A percentile compares a stretch with the other conserved stretches of the same genome.
Conservation (phyloP, 805 yeast species). For the Phaffomyces opuntiae region DNA sequence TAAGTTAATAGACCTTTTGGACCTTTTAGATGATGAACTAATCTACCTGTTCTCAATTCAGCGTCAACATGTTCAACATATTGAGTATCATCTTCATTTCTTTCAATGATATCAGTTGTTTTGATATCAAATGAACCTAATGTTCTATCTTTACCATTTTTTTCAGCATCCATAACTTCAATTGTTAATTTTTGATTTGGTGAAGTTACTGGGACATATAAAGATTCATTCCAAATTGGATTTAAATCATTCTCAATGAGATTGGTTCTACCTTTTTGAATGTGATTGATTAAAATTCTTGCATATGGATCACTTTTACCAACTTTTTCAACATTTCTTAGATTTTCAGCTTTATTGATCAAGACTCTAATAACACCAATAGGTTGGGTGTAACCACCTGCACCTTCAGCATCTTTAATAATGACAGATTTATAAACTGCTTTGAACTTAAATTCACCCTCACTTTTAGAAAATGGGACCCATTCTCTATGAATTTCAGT, state of each 20-base stretch:
- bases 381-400: slow-evolving; percentile 87
- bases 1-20: slow-evolving; percentile 77
- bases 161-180: slow-evolving; percentile 91
- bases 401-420: slow-evolving; percentile 56
- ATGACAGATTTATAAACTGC: slow-evolving; percentile 86
- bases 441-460: slow-evolving; percentile 64
- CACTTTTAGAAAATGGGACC: slow-evolving; percentile 62
- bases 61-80: slow-evolving; percentile 52
- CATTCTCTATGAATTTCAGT: slow-evolving; percentile 71
- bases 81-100: slow-evolving; percentile 46
- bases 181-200: slow-evolving; percentile 75
- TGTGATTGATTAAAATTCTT: slow-evolving; percentile 70
- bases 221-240: slow-evolving; percentile 81
- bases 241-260: slow-evolving; percentile 57
- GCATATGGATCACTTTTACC: slow-evolving; percentile 93
- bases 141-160: slow-evolving; percentile 71
- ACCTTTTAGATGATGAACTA: slow-evolving; percentile 63
- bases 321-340: slow-evolving; percentile 78
- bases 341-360: slow-evolving; percentile 61
- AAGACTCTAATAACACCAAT: slow-evolving; percentile 82
- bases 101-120: slow-evolving; percentile 58
- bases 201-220: slow-evolving; percentile 77
- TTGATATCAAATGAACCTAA: slow-evolving; percentile 76
- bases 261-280: slow-evolving; percentile 70
- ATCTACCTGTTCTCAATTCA: slow-evolving; percentile 49